Percentiles rank a stretch among this genome's conserved stretches.
These are phyloP conservation scores for Hygrophoropsis aurantiaca DNA, from an alignment of 768 basidiomycete genomes.

Conservation along the genomic window DNA sequence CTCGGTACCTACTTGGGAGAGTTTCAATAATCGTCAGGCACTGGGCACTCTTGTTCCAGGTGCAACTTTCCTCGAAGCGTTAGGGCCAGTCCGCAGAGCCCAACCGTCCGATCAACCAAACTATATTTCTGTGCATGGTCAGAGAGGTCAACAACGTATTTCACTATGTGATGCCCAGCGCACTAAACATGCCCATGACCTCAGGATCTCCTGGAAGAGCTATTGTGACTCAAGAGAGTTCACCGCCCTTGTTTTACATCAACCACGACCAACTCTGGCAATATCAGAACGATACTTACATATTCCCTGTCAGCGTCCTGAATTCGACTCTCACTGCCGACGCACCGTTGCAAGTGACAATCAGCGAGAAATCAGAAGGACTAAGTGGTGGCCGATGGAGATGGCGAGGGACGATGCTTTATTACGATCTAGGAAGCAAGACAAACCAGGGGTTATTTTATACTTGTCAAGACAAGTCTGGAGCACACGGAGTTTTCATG, in stretches of 20 bases:
- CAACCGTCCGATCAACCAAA: slow-evolving; percentile 14
- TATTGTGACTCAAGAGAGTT: slow-evolving; percentile 35
- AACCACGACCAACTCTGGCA: slow-evolving; percentile 51
- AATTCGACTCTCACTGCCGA: slow-evolving; percentile 46
- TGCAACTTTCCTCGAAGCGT: slow-evolving; percentile 33
- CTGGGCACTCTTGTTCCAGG: slow-evolving; percentile 44
- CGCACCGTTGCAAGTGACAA: slow-evolving; percentile 48
- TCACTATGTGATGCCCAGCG: background rate
- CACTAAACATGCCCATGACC: background rate
- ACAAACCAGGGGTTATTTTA: slow-evolving; percentile 49
- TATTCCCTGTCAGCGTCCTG: slow-evolving; percentile 52
- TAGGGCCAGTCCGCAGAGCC: slow-evolving; percentile 20
- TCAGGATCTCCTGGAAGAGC: slow-evolving; percentile 50
- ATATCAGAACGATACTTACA: slow-evolving; percentile 53
- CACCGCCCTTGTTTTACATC: slow-evolving; percentile 54
- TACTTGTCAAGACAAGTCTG: slow-evolving; percentile 34
- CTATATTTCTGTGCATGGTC: slow-evolving; percentile 31
- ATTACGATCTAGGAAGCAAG: slow-evolving; percentile 41
- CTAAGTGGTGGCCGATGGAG: slow-evolving; percentile 49
- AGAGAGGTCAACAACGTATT: slow-evolving; percentile 26
- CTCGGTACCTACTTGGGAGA: slow-evolving; percentile 45
- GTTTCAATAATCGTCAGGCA: slow-evolving; percentile 32
- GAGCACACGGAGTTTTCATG: slow-evolving; percentile 46
- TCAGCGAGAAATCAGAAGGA: slow-evolving; percentile 38
- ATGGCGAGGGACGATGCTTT: slow-evolving; percentile 56